Base-by-base conservation (phyloP, 192 early-diverging fungal genomes). In the Obelidium mucronatum region DNA sequence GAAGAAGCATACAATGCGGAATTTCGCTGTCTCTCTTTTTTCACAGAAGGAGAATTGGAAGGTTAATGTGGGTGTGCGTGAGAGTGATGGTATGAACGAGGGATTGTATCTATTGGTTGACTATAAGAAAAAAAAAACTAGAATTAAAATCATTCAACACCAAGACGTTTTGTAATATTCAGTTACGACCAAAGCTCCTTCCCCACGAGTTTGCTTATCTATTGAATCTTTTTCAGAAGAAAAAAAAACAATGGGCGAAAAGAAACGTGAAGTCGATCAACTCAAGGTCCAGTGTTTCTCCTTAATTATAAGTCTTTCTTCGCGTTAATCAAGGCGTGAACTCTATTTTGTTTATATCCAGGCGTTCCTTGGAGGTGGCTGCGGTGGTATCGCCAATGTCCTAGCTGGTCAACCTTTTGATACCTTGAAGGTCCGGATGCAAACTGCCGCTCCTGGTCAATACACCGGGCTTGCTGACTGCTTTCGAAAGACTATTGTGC, bases 291-390 rank as follows among this genome's bases (percentile, higher is more conserved):
- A 17, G 22, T 4, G 3, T 30, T 8, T 15, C 40, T 2, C 1
- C 34, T 13, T 24, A 17, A n/a, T 24, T 40, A 28, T 2, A 2
- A 82, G 94, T 22, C 53, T 40, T 35, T 24, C 15, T 4, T 33
- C n/a, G 33, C 8, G 5, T 22, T 42, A 17, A 40, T 69, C 44
- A 51, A n/a, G 8, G 17, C 28, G 30, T n/a, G n/a, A n/a, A n/a
- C n/a, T n/a, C n/a, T 37, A 65, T 34, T 35, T 34, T 42, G 5
- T 15, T 28, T n/a, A 24, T 42, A 19, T 40, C 2, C 17, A 97
- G 88, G 96, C 96, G 44, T 94, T 97, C 80, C 81, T 99, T 70
- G 92, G 93, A 28, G 96, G 96, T 65, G 97, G 95, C 33, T 94
- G 93, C 80, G 96, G 94, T 78, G 96, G 94, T 66, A 90, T 97